Percentiles rank a stretch among this genome's conserved stretches.
These are phyloP conservation scores for Dianthus caryophyllus DNA, from an alignment of 148 eudicot genomes.

Conservation along the genomic window DNA sequence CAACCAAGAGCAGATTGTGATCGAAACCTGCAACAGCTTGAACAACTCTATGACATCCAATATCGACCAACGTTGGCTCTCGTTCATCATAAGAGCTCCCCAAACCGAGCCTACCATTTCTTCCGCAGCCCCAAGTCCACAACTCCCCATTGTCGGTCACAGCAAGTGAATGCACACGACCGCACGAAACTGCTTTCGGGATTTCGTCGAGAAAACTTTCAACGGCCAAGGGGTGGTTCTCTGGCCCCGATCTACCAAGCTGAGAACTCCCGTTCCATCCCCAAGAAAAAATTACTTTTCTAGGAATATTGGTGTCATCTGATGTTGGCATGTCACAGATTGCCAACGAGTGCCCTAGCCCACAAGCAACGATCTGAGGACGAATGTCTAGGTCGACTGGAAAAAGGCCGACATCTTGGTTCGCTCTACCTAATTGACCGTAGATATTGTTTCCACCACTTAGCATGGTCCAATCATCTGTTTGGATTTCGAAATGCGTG, in stretches of 20 bases:
- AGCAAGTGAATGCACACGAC: constrained; percentile 82
- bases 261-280: constrained; percentile 88
- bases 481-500: background rate
- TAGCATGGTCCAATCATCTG: constrained; percentile 74
- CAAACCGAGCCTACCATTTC: constrained; percentile 88
- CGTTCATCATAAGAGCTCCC: constrained; percentile 75
- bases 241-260: constrained; percentile 78
- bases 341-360: constrained; percentile 85
- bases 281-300: constrained; percentile 57
- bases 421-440: constrained; percentile 68
- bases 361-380: constrained; percentile 62
- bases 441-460: constrained; percentile 87
- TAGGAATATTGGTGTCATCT: constrained; percentile 18
- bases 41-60: constrained; percentile 54
- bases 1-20: constrained; percentile 73
- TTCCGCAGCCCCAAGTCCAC: constrained; percentile 95
- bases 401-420: constrained; percentile 48
- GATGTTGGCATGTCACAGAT: constrained; percentile 41
- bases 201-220: constrained; percentile 45
- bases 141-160: constrained; percentile 51
- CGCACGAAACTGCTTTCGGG: constrained; percentile 56
- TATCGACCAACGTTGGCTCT: constrained; percentile 64
- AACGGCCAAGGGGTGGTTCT: constrained; percentile 46
- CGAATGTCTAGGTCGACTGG: constrained; percentile 45
- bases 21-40: constrained; percentile 90